A percentile compares a stretch with the other conserved stretches of the same genome.
Conservation (phyloP, 495 filamentous ascomycete genomes). For the Chaetomium cochliodes region DNA sequence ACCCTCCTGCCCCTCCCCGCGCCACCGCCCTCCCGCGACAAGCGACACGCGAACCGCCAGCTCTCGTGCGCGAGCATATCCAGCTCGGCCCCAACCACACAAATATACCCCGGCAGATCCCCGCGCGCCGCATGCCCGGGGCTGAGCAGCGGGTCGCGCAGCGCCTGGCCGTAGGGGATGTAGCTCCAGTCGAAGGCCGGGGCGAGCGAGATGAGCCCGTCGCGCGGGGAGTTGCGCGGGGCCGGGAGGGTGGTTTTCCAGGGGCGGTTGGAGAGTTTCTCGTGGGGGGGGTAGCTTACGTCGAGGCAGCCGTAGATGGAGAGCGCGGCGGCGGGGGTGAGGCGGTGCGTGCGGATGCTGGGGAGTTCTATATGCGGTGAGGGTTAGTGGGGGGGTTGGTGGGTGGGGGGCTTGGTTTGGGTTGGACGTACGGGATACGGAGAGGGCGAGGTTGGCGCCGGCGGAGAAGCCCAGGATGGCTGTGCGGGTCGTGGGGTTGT, state of each 20-base stretch:
- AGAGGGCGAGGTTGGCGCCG: constrained; percentile 34
- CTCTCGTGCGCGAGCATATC: constrained; percentile 43
- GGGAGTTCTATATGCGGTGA: constrained; percentile 30
- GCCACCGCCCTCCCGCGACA: constrained; percentile 18
- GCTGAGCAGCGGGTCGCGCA: constrained; percentile 36
- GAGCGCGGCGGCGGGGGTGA: constrained; percentile 32
- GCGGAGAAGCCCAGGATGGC: constrained; percentile 40
- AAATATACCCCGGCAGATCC: constrained; percentile 37
- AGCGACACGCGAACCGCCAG: constrained; percentile 36
- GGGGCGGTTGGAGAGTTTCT: constrained; percentile 33
- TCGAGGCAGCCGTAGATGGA: constrained; percentile 38
- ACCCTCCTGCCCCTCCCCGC: constrained; percentile 4
- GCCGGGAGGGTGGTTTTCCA: constrained; percentile 32
- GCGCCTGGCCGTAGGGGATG: constrained; percentile 29
- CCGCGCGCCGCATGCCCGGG: constrained; percentile 33
- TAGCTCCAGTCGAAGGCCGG: constrained; percentile 36
- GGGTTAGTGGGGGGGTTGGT: background rate
- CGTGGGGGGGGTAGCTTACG: constrained; percentile 25
- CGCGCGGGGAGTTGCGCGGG: constrained; percentile 25
- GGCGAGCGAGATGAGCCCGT: constrained; percentile 29
- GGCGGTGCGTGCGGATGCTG: constrained; percentile 28
- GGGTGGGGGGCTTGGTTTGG: background rate
- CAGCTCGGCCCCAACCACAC: constrained; percentile 56
- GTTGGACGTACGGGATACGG: constrained; percentile 15
- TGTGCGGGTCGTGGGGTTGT: constrained; percentile 20